Base-by-base conservation (phyloP, 2,329 filamentous ascomycete genomes). In the Ciborinia camelliae region DNA sequence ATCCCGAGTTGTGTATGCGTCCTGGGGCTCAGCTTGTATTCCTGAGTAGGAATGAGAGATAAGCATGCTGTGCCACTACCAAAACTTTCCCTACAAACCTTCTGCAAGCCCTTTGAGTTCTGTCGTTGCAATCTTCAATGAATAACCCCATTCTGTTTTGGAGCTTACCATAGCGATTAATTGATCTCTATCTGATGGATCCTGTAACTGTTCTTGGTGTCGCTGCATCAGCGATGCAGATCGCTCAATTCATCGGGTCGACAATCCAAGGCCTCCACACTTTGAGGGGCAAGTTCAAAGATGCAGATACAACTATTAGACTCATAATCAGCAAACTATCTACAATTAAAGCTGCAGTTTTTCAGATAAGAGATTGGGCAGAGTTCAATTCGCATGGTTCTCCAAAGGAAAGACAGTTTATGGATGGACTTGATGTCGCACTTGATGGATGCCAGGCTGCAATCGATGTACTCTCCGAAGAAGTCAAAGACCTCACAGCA, bases 401-500 rank as follows among this genome's bases (percentile, higher is more conserved):
- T 26, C 65, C 71, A 0, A 69, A 71, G 37, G 70, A 74, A 48
- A 67, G 67, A 6, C 71, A 75, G 35, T 73, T 74, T 53, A 66
- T 72, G 39, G 66, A 73, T 39, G 73, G 72, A 9, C 67, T 78
- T 62, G 66, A 74, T 39, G 71, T 76, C 47, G 73, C 76, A 9
- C 70, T 77, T 37, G 73, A 76, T 28, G 76, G 76, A 37, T 77
- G 76, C 62, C 71, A 71, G 32, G 71, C 72, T 9, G 71, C 76
- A 54, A 77, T 78, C 73, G 74, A 76, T 60, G 72, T 74, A 28
- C 68, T 78, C n/a, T 70, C 71, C 4, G 72, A 74, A 23, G 74
- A 77, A 63, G 73, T 77, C n/a, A 55, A 63, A 48, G 58, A 63
- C 23, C 59, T 68, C 10, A 53, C 39, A 14, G 41, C 26, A 20